Base-by-base conservation (phyloP, 371 early-diverging fungal genomes). In the Rhizopus delemar region DNA sequence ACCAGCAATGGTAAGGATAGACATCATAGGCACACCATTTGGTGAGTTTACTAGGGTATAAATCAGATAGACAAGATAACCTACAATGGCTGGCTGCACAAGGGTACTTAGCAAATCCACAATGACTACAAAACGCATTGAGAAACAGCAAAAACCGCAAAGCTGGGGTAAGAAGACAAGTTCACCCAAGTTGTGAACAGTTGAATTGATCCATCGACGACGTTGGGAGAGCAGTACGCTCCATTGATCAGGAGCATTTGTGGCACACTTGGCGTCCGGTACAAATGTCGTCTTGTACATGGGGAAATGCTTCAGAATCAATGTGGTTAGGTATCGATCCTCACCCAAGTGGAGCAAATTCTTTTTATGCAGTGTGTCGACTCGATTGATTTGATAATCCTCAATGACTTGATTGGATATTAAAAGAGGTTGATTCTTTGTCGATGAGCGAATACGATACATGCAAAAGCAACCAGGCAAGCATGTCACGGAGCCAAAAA, bases 361-460 rank as follows among this genome's bases (percentile, higher is more conserved):
- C 84, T 99, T 99, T 75, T 98, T 92, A 80, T 99, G 99, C 32
- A 99, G 80, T 0, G 99, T 99, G 63, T 94, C 92, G 31, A 96
- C 94, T 50, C 89, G 86, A 73, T 90, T 93, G 50, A 90, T 90
- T 8, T 91, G 88, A 74, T 99, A 99, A 56, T 98, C 95, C 36
- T 86, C 78, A 53, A 99, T 86, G 15, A 99, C 85, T 54, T 86
- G 85, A 43, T 94, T 92, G 41, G 93, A 77, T 29, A 94, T 86
- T 33, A 99, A 76, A 41, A 99, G 76, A 9, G 99, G 99, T 46
- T 86, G 81, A 45, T 88, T 87, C 45, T 89, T 89, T 56, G 82
- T 84, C 0, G 89, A 75, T 7, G 93, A 86, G 39, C 92, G 90
- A 22, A 97, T 75, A 93, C 91, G 85, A 64, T 91, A 93, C 91